phyloP scores from a whole-genome alignment of 441 rosid species.

The Raphanus hybrid region DNA sequence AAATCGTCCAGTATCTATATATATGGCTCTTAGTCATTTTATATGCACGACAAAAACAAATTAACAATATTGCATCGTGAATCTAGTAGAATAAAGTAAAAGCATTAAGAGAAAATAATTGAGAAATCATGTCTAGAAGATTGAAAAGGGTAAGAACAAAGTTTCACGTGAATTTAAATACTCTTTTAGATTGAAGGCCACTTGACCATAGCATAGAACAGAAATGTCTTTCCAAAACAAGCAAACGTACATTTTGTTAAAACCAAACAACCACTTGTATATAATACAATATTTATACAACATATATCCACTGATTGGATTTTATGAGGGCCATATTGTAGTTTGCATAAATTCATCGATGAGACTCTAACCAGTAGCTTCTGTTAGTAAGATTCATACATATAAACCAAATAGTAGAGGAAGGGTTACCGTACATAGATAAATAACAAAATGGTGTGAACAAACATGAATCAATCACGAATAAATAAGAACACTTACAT shows the following conservation, averaged over 20 bases:
- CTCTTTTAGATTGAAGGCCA: slow-evolving; percentile 10
- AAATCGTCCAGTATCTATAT: not conserved
- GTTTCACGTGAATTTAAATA: not conserved
- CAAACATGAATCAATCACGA: no score
- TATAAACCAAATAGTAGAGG: not conserved
- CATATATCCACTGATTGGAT: not conserved
- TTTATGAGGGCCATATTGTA: not conserved
- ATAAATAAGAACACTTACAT: no score
- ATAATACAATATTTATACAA: not conserved
- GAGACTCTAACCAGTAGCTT: not conserved
- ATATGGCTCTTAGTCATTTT: slow-evolving; percentile 6
- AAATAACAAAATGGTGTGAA: not conserved
- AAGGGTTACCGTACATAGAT: not conserved
- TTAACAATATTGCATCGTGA: not conserved
- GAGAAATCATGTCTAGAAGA: slow-evolving; percentile 13
- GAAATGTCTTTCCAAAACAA: slow-evolving; percentile 22
- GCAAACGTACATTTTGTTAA: slow-evolving; percentile 20
- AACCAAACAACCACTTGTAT: slow-evolving; percentile 26
- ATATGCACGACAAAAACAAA: slow-evolving; percentile 11
- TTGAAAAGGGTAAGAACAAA: slow-evolving; percentile 6
- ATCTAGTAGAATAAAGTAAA: not conserved
- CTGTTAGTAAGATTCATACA: slow-evolving; percentile 4
- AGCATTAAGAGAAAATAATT: slow-evolving; percentile 2
- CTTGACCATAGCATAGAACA: slow-evolving; percentile 12
- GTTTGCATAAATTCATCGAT: not conserved